Conservation (phyloP, 768 basidiomycete genomes). For the Cystofilobasidium capitatum region DNA sequence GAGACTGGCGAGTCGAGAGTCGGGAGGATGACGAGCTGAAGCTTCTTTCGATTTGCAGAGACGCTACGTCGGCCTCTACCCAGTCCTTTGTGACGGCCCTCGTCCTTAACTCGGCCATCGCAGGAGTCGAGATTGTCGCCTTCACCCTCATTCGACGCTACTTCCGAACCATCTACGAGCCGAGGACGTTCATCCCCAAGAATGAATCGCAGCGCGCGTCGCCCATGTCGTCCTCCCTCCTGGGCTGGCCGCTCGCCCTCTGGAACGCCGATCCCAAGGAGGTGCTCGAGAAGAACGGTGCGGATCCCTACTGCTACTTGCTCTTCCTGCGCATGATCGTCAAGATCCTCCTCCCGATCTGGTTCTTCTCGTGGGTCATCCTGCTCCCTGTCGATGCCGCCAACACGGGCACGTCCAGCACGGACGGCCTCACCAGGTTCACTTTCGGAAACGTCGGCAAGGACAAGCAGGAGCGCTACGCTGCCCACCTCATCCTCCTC, state of each 20-base stretch:
- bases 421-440: slow-evolving; percentile 57
- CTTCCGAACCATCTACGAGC: slow-evolving; percentile 84
- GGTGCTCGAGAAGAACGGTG: slow-evolving; percentile 53
- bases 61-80: slow-evolving; percentile 50
- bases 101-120: slow-evolving; percentile 58
- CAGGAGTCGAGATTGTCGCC: slow-evolving; percentile 51
- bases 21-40: too few relatives aligned
- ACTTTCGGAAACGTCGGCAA: slow-evolving; percentile 67
- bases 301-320: slow-evolving; percentile 89
- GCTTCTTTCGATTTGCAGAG: too few relatives aligned
- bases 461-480: slow-evolving; percentile 52
- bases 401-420: slow-evolving; percentile 45
- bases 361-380: slow-evolving; percentile 77
- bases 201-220: slow-evolving; percentile 50
- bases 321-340: slow-evolving; percentile 78
- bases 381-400: slow-evolving; percentile 63
- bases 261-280: slow-evolving; percentile 48
- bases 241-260: slow-evolving; percentile 61
- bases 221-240: slow-evolving; percentile 47
- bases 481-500: slow-evolving; percentile 66
- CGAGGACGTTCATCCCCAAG: slow-evolving; percentile 61
- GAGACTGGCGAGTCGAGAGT: too few relatives aligned
- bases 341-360: slow-evolving; percentile 75
- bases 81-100: slow-evolving; percentile 74
- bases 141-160: slow-evolving; percentile 77